phyloP scores from a whole-genome alignment of 2,329 filamentous ascomycete species.

The Blumeria graminis region DNA sequence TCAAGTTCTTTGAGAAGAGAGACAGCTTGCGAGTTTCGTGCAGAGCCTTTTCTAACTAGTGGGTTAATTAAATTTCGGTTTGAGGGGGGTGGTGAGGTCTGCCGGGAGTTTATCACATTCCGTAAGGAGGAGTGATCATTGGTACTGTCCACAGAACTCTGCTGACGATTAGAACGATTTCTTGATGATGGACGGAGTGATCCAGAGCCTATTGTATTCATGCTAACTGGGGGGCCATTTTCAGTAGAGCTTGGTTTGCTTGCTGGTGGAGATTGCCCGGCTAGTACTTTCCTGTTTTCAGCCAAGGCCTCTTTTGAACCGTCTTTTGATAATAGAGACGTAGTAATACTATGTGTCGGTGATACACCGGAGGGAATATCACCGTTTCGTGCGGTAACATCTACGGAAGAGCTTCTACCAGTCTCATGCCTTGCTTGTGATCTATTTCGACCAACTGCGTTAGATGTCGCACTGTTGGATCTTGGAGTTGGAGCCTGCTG shows the following conservation, averaged over 20 bases:
- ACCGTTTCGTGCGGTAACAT: slow-evolving; percentile 19
- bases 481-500: slow-evolving; percentile 34
- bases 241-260: slow-evolving; percentile 14
- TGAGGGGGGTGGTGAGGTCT: slow-evolving; percentile 33
- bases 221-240: slow-evolving; percentile 10
- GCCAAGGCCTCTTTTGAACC: slow-evolving; percentile 24
- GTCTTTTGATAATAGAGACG: slow-evolving; percentile 15
- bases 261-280: slow-evolving; percentile 23
- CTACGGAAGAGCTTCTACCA: slow-evolving; percentile 12
- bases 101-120: slow-evolving; percentile 18
- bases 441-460: slow-evolving; percentile 8
- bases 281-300: slow-evolving; percentile 36
- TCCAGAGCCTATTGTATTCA: slow-evolving; percentile 4
- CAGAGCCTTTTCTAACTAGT: slow-evolving; percentile 35
- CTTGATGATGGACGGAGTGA: slow-evolving; percentile 20
- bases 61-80: slow-evolving; percentile 31
- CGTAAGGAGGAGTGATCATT: slow-evolving; percentile 28
- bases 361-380: slow-evolving; percentile 16
- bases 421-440: slow-evolving; percentile 11
- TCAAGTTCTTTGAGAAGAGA: slow-evolving; percentile 73
- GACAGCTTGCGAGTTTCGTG: slow-evolving; percentile 33
- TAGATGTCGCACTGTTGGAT: slow-evolving; percentile 7
- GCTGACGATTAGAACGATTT: slow-evolving; percentile 31
- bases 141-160: slow-evolving; percentile 44
- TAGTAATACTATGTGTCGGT: slow-evolving; percentile 17